Conservation (phyloP, 805 yeast genomes). For the Cyberlindnera bimundalis region DNA sequence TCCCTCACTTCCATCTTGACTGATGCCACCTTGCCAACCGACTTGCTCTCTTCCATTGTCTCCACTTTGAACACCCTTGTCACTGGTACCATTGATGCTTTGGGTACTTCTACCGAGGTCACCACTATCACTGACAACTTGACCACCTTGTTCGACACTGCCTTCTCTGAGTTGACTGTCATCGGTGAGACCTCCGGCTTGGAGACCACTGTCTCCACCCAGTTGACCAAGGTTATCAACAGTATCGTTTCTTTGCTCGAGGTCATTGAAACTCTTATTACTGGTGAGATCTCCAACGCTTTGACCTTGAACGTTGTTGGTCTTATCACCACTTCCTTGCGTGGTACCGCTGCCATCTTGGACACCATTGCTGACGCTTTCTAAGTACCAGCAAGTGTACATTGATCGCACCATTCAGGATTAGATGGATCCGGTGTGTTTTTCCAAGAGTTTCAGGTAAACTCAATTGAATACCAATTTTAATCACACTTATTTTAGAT, state of each 20-base stretch:
- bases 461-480: no score
- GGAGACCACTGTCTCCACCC: constrained; percentile 5
- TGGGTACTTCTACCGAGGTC: constrained; percentile 12
- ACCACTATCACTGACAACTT: constrained; percentile 11
- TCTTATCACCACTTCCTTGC: no score
- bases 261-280: constrained; percentile 9
- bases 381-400: no score
- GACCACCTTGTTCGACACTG: constrained; percentile 8
- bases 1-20: constrained; percentile 5
- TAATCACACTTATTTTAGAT: no score
- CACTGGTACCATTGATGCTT: constrained; percentile 10
- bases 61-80: constrained; percentile 7
- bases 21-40: constrained; percentile 11
- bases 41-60: constrained; percentile 4
- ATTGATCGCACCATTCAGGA: no score
- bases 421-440: no score
- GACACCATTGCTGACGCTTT: no score
- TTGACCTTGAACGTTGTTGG: constrained; percentile 14
- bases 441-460: no score
- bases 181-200: constrained; percentile 9
- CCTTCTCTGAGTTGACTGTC: constrained; percentile 11
- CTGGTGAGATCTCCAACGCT: constrained; percentile 6
- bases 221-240: constrained; percentile 3
- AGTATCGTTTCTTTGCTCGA: constrained; percentile 1
- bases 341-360: no score